These are phyloP conservation scores for Metarhizium guizhouense DNA, from an alignment of 2,329 filamentous ascomycete genomes.

Conservation along the genomic window DNA sequence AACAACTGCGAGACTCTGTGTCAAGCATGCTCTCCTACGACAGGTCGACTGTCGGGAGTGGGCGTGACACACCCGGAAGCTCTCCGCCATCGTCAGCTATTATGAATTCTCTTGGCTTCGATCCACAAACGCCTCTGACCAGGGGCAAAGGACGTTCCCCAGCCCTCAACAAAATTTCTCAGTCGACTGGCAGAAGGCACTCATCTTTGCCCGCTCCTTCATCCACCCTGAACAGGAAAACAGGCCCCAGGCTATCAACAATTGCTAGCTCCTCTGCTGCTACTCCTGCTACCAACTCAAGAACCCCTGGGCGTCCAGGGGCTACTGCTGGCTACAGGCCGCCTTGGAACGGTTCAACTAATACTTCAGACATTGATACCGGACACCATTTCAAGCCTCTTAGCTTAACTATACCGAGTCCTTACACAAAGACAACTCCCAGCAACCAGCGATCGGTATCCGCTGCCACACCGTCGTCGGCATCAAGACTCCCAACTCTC, in stretches of 20 bases:
- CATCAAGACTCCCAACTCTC: conserved; percentile 38
- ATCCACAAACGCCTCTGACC: conserved; percentile 34
- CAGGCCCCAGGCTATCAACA: conserved; percentile 35
- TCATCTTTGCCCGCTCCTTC: conserved; percentile 39
- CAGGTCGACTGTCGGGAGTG: conserved; percentile 60
- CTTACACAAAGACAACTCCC: conserved; percentile 39
- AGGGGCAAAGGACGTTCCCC: conserved; percentile 39
- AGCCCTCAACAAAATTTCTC: conserved; percentile 33
- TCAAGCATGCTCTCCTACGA: conserved; percentile 87
- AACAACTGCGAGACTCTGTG: conserved; percentile 82
- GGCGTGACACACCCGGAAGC: conserved; percentile 61
- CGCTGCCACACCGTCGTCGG: conserved; percentile 31
- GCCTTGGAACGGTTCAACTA: conserved; percentile 64
- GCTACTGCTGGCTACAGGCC: conserved; percentile 49
- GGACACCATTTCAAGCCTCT: conserved; percentile 61
- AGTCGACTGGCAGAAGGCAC: conserved; percentile 35
- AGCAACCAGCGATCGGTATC: conserved; percentile 32
- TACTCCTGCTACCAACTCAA: conserved; percentile 28
- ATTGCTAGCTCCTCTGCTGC: conserved; percentile 42
- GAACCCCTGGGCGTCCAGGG: conserved; percentile 33
- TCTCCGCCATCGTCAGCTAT: conserved; percentile 54
- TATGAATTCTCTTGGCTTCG: conserved; percentile 46
- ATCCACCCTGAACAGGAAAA: conserved; percentile 31
- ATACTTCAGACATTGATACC: conserved; percentile 52
- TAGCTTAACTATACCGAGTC: conserved; percentile 49